These are phyloP conservation scores for Pinus albicaulis DNA, from an alignment of 75 land plant species.

Conservation along the genomic window DNA sequence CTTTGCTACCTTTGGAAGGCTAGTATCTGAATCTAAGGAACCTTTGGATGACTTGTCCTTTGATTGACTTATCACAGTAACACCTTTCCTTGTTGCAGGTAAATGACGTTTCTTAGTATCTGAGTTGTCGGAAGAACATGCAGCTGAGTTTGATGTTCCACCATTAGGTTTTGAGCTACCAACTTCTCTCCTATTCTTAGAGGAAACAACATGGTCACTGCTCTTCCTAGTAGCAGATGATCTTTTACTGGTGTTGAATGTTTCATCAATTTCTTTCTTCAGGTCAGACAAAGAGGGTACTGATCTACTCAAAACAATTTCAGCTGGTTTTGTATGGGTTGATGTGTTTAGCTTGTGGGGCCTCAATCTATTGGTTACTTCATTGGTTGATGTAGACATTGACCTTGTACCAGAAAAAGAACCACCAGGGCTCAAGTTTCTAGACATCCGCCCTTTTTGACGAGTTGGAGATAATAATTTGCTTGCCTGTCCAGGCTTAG, in stretches of 20 bases:
- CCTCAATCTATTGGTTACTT: constrained; percentile 19
- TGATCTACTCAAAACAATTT: constrained; percentile 65
- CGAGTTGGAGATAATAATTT: constrained; percentile 37
- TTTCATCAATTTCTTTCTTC: constrained; percentile 58
- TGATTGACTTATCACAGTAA: background rate
- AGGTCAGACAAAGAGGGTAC: constrained; percentile 71
- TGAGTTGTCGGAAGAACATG: constrained; percentile 2
- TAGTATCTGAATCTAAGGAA: constrained; percentile 2
- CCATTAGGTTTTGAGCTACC: background rate
- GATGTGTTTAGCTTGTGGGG: constrained; percentile 22
- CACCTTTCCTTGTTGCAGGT: constrained; percentile 4
- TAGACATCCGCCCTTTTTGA: constrained; percentile 44
- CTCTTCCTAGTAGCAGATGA: constrained; percentile 52
- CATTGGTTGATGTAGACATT: constrained; percentile 18
- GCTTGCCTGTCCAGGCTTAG: constrained; percentile 21
- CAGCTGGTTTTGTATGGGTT: constrained; percentile 19
- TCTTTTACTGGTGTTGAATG: constrained; percentile 41
- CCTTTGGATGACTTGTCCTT: constrained; percentile 9
- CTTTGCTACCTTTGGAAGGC: constrained; percentile 1
- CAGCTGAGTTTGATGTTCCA: background rate
- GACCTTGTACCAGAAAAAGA: constrained; percentile 38
- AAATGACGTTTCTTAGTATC: background rate
- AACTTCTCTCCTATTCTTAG: constrained; percentile 5
- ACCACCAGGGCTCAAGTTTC: constrained; percentile 52
- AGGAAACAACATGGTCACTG: constrained; percentile 16